Evolutionary conservation across 768 basidiomycete genomes (phyloP), one percentile per base, ranked within the genome.

Genomic region (Boletus barrowsii): DNA sequence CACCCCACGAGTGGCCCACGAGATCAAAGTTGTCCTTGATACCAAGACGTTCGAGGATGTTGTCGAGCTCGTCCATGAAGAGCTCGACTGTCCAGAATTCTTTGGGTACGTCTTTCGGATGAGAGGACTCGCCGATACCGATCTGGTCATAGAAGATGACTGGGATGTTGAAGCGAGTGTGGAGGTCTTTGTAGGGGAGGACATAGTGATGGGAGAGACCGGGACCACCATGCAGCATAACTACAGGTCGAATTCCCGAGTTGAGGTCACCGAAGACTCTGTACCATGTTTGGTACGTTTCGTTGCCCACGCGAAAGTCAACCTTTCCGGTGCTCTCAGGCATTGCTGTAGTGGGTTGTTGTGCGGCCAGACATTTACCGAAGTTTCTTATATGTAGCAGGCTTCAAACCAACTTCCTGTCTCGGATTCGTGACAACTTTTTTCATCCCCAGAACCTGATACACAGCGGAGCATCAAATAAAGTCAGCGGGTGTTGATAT

Each of bases 1-100:
- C 81, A 13, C 83, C 83, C 82, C 82, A 83, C 5, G 79, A 82
- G 45, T 84, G 83, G 0, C 83, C 83, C 1, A 76, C 57, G 2
- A 84, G 61, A 57, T 76, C 72, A 61, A 75, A 83, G n/a, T 63
- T 56, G 7, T 64, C 59, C 10, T 62, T 41, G 54, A 83, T 74
- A 0, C 67, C 72, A 18, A 84, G 68, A 20, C 77, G 58, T 5
- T 58, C 42, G 22, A 83, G 49, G 10, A 84, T 57, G 49, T 81
- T 82, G 26, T 73, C 72, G 33, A 85, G 76, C 68, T 85, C 79
- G 40, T 76, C 76, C 49, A 80, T 62, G 68, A 81, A 84, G 4
- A 84, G 74, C 8, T 78, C 73, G 20, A 75, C 59, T 6, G 74
- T 76, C 79, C 76, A 76, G 60, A 79, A 79, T 26, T 57, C 63